Evolutionary conservation across 2,329 filamentous ascomycete species (phyloP), one percentile per base, ranked within the genome.

Genomic region (Neonectria sp.): DNA sequence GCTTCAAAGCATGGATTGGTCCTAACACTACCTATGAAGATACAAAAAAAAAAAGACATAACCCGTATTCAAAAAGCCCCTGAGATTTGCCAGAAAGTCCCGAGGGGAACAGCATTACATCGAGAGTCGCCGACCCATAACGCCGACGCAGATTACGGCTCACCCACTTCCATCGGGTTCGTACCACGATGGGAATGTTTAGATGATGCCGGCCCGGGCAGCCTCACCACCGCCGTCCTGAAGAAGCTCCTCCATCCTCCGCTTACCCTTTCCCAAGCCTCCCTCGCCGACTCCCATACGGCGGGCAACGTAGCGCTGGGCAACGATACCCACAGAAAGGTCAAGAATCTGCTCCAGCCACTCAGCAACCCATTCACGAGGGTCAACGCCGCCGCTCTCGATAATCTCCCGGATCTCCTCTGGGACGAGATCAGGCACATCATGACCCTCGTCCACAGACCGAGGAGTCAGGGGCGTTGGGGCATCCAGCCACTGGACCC

Each of bases 271-370:
- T 25, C 88, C 89, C 48, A 90, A 81, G 6, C 86, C 85, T 12
- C 93, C 93, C 80, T 97, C 94, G 13, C 95, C 95, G 11, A 99
- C 95, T 13, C 96, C 95, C 96, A 99, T 99, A 63, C 96, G 87
- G 68, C 93, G 90, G 5, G 96, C 95, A 24, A 99, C 96, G 79
- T 99, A 99, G 70, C 95, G 88, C 86, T 99, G 96, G 3, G 96
- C 96, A 4, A 98, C 92, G 8, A 97, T 85, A 21, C 96, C 95
- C 0, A 97, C 89, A 4, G 91, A 89, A 55, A 98, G 84, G 46
- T 86, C 90, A 35, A 99, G 86, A 0, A 91, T 84, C 83, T 98
- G 95, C 83, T 98, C 95, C 53, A 99, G 88, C 96, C 96, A 99
- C 81, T 98, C 96, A 3, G 95, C 93, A 43, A 97, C 93, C 96